Base-by-base conservation (phyloP, 176 grass and related monocot species). In the Olyra latifolia region DNA sequence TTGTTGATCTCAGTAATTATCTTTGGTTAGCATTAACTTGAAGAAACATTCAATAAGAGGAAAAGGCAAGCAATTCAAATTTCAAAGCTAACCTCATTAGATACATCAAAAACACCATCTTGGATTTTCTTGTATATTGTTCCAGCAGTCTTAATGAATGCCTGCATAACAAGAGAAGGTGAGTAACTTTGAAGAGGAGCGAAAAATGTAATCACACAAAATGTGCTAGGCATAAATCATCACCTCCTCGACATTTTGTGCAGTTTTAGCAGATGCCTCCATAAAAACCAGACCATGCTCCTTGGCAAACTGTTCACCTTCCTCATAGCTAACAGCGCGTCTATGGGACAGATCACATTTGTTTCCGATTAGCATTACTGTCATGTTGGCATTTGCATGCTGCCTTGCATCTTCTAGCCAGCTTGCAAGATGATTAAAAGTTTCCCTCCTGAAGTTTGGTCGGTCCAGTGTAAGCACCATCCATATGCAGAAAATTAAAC, bases 91-190 rank as follows among this genome's bases (percentile, higher is more conserved):
- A 91, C 92, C 88, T 94, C 92, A 81, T 94, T 94, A 62, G 92
- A 91, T 70, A 94, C 88, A 81, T 94, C 92, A 83, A 94, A 94
- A 29, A 91, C 84, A 20, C 92, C 92, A 41, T 94, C 92, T 76
- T 94, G 92, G 30, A 94, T 94, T 78, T 94, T 94, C 80, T 94
- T 94, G 86, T 94, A 94, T 88, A 94, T 91, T 60, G 86, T 86
- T 78, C 88, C 83, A 3, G 88, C 92, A 1, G 88, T 94, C 70
- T 83, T 91, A 59, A 94, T 91, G 66, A 94, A 94, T 63, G 88
- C 92, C 92, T 94, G 47, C 10, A 88, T 61, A 27, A 75, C 28
- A 41, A 17, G 59, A 80, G 13, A 15, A 67, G 43, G n/a, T 16
- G 1, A 88, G 54, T 13, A 44, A 77, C 19, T 62, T 12, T 43